Conservation (phyloP, 1,139 yeast genomes). For the Diutina ranongensis region DNA sequence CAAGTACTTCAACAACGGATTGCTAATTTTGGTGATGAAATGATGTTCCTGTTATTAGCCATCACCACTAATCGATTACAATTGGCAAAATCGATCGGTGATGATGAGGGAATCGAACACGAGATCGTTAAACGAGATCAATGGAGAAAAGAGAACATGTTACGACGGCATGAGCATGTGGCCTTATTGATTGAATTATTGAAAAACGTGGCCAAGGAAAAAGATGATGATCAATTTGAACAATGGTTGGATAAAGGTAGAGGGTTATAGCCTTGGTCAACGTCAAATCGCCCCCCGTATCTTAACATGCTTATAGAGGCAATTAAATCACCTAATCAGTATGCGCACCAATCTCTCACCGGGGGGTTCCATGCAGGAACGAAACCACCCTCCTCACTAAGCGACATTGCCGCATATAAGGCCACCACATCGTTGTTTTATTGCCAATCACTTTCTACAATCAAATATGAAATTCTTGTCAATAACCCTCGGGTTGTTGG, state of each 20-base stretch:
- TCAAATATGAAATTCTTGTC: background rate
- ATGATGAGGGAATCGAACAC: constrained; percentile 17
- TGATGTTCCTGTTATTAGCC: constrained; percentile 50
- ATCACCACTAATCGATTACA: constrained; percentile 41
- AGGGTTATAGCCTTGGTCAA: background rate
- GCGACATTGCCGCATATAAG: background rate
- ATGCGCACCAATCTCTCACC: too few relatives aligned
- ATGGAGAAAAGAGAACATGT: constrained; percentile 30
- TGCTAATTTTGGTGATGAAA: constrained; percentile 29
- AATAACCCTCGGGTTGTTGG: background rate
- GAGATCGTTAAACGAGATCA: constrained; percentile 25
- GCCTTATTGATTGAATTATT: constrained; percentile 39
- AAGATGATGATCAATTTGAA: constrained; percentile 36
- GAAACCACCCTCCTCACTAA: too few relatives aligned
- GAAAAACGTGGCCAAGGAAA: constrained; percentile 24
- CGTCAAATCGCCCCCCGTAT: too few relatives aligned
- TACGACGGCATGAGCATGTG: constrained; percentile 46
- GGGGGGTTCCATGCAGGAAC: too few relatives aligned
- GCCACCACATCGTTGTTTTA: background rate
- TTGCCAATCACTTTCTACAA: too few relatives aligned
- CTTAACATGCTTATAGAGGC: too few relatives aligned
- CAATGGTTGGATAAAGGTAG: constrained; percentile 19
- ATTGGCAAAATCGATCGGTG: constrained; percentile 25
- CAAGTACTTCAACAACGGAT: constrained; percentile 36
- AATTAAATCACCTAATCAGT: too few relatives aligned